A percentile compares a stretch with the other conserved stretches of the same genome.
These are phyloP conservation scores for Nothophaeocryptopus gaeumannii DNA, from an alignment of 2,329 filamentous ascomycete genomes.

Conservation along the genomic window DNA sequence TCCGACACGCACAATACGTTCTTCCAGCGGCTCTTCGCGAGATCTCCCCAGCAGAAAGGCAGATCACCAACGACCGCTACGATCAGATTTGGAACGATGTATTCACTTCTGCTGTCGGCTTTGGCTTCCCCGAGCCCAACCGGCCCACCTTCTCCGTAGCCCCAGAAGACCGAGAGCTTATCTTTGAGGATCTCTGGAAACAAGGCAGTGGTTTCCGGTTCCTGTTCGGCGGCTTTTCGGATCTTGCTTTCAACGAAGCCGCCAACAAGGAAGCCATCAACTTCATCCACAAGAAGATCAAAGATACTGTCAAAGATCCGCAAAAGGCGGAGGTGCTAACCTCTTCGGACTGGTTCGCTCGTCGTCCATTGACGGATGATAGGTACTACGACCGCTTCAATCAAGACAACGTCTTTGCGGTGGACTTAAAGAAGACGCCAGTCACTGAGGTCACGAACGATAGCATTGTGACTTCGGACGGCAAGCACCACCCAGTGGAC, in stretches of 20 bases:
- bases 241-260: constrained; percentile 34
- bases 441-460: constrained; percentile 41
- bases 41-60: constrained; percentile 52
- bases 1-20: constrained; percentile 64
- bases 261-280: constrained; percentile 46
- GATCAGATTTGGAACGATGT: constrained; percentile 48
- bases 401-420: constrained; percentile 40
- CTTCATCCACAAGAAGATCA: constrained; percentile 46
- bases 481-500: constrained; percentile 41
- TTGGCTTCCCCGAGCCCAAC: constrained; percentile 55
- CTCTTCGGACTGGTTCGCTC: constrained; percentile 43
- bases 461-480: constrained; percentile 41
- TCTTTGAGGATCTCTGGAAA: constrained; percentile 42
- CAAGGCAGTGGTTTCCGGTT: constrained; percentile 29
- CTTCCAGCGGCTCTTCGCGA: constrained; percentile 56
- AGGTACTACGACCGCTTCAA: constrained; percentile 47
- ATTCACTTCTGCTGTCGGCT: constrained; percentile 50
- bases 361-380: constrained; percentile 45
- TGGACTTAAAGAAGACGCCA: constrained; percentile 39
- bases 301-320: constrained; percentile 42
- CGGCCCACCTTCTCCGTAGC: constrained; percentile 53
- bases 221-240: constrained; percentile 25
- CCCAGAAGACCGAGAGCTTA: constrained; percentile 41
- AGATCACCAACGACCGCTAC: constrained; percentile 33
- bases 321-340: constrained; percentile 44